Evolutionary conservation across 139 green algal species (phyloP), one percentile per base, ranked within the genome.

Genomic region (Coccomyxa sp.): DNA sequence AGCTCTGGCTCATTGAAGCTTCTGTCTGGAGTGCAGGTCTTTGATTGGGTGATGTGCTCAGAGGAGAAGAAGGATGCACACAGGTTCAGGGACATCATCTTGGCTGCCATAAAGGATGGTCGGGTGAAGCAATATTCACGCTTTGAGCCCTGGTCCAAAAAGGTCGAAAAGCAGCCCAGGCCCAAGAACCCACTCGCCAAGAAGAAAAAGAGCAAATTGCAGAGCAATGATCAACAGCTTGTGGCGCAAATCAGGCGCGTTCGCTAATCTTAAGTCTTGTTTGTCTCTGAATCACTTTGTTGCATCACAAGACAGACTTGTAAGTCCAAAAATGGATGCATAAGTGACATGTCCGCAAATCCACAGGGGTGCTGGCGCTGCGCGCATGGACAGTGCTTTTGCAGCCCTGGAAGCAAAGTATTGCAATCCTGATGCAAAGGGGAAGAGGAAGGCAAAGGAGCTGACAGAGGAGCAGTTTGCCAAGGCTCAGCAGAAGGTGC

Each of bases 1-100:
- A 80, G 13, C 16, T 80, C 30, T 31, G 3, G 18, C 13, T 17
- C 23, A 38, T 12, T 38, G 38, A 32, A 81, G 27, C 51, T 9
- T 81, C 57, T 57, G 57, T 25, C 7, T 21, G 18, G 21, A 0
- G 13, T 85, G 77, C 82, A 92, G 85, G 92, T 97, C 68, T 97
- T 97, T 86, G 84, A 90, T 58, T 96, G 91, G 87, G 67, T 96
- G 66, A 95, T 98, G 86, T 97, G 94, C 90, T 95, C 90, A 25
- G 85, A 95, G 11, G 79, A 88, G 14, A 86, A 88, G 0, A 18
- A 86, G 10, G 96, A 98, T 83, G 92, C 91, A 23, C 92, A 97
- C 80, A 88, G 96, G 13, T 97, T 98, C 87, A 91, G 87, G 84
- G 92, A 96, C 75, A 80, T 88, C 0, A 82, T 99, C 10, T 76